Evolutionary conservation across 2,329 filamentous ascomycete species (phyloP), one percentile per base, ranked within the genome.

Genomic region (Colletotrichum liaoningense): DNA sequence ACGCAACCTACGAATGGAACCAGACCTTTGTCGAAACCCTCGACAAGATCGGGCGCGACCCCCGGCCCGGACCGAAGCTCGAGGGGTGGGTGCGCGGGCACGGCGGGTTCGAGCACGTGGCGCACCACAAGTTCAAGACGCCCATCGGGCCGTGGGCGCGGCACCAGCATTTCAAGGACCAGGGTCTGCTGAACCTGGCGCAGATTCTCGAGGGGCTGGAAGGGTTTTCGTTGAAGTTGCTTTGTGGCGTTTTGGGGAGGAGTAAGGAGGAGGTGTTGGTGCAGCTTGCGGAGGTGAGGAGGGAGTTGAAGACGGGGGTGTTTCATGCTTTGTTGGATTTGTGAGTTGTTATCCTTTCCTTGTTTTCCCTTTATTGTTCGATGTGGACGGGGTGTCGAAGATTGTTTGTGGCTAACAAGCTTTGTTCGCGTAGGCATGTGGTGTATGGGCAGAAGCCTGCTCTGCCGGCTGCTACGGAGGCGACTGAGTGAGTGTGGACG

Each of bases 71-170:
- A 30, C 74, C 78, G 67, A 69, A 28, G 68, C 74, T 8, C 63
- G 78, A 81, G 72, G 73, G 60, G 12, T 83, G 81, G 82, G 80
- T 83, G 54, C 14, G 54, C 73, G 70, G 49, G 67, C 79, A 81
- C 4, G 78, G 79, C 2, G 85, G 85, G 0, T 87, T 86, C 69
- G 62, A 73, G 1, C 71, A 80, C 28, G 72, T 84, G 19, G 78
- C 76, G 1, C 79, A 83, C 65, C 75, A 76, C 3, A 42, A 76
- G 1, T 82, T 80, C 69, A 83, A 81, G 73, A 77, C 81, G 52
- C 83, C 84, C 0, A 76, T 84, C 6, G 83, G 82, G 0, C 75
- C 76, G 9, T 86, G 77, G 79, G 64, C 77, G 2, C 72, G 68
- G 11, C 76, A 78, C 19, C 71, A 69, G 9, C 75, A 75, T 28